phyloP scores from a whole-genome alignment of 768 basidiomycete genomes.

The Coprinopsis sp. region DNA sequence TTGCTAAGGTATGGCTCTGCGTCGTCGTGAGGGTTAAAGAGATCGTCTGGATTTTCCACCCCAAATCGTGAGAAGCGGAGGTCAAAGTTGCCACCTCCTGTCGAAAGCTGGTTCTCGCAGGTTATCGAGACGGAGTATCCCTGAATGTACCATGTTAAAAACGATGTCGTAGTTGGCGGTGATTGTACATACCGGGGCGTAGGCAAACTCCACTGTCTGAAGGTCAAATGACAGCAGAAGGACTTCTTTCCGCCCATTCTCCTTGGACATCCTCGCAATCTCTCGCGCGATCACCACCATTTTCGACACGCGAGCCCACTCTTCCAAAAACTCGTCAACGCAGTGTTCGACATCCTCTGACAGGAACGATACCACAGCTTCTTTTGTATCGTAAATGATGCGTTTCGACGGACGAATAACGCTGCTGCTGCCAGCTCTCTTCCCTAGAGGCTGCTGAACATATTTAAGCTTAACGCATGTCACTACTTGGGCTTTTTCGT shows the following conservation, averaged over 20 bases:
- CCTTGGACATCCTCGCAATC: conserved; percentile 81
- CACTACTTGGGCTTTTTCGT: conserved; percentile 73
- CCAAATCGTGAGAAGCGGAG: conserved; percentile 62
- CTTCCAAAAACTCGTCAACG: conserved; percentile 86
- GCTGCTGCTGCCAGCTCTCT: conserved; percentile 52
- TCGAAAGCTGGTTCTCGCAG: conserved; percentile 70
- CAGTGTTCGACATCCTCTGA: conserved; percentile 85
- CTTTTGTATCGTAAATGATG: conserved; percentile 85
- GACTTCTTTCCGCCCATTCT: conserved; percentile 67
- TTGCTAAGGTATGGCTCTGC: conserved; percentile 72
- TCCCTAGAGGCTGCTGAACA: conserved; percentile 81
- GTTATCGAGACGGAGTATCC: conserved; percentile 76
- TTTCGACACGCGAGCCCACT: conserved; percentile 90
- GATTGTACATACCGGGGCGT: conserved; percentile 47
- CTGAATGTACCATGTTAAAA: conserved; percentile 27
- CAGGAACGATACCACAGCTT: conserved; percentile 85
- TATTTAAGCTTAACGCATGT: conserved; percentile 90
- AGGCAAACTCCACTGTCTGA: conserved; percentile 88
- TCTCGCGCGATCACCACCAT: conserved; percentile 92
- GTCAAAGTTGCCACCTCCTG: conserved; percentile 65
- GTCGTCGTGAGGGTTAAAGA: conserved; percentile 73
- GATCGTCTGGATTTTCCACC: conserved; percentile 20
- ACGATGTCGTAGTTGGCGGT: background rate
- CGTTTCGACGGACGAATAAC: conserved; percentile 82
- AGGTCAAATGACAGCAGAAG: conserved; percentile 86